A percentile compares a stretch with the other conserved stretches of the same genome.
Conservation (phyloP, 495 filamentous ascomycete species). For the Polyplosphaeria fusca region DNA sequence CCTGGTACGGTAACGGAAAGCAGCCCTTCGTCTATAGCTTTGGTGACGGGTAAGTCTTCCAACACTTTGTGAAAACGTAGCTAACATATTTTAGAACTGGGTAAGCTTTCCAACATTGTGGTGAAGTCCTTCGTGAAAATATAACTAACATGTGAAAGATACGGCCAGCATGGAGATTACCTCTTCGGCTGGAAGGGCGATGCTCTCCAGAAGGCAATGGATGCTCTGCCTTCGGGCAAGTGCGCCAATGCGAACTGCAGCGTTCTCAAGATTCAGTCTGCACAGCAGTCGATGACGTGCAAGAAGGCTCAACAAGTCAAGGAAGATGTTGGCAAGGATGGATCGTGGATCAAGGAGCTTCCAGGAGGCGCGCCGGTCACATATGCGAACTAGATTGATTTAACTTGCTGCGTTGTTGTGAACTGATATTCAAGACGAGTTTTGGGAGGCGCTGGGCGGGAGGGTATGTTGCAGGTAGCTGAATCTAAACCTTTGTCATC, state of each 20-base stretch:
- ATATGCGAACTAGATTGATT: background rate
- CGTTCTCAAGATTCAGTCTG: constrained; percentile 30
- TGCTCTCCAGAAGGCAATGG: constrained; percentile 31
- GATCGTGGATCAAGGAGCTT: constrained; percentile 27
- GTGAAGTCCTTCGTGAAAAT: no score
- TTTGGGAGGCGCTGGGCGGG: no score
- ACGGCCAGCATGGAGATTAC: constrained; percentile 29
- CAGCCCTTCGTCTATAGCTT: constrained; percentile 34
- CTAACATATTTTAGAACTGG: no score
- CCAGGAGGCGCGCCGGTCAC: constrained; percentile 17
- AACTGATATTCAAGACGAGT: no score
- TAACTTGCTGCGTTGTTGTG: no score
- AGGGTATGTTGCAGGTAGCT: no score
- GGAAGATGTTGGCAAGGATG: constrained; percentile 16
- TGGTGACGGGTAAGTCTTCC: constrained; percentile 40
- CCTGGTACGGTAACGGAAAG: constrained; percentile 21
- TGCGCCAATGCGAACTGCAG: constrained; percentile 32
- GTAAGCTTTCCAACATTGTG: no score
- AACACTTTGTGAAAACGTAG: no score
- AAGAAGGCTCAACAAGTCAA: constrained; percentile 22
- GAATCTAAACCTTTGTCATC: no score
- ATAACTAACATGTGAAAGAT: constrained; percentile 13
- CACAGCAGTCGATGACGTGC: constrained; percentile 17
- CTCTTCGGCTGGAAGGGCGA: constrained; percentile 32
- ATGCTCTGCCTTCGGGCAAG: constrained; percentile 25